Base-by-base conservation (phyloP, 257 asterid species). In the Lycium barbarum region DNA sequence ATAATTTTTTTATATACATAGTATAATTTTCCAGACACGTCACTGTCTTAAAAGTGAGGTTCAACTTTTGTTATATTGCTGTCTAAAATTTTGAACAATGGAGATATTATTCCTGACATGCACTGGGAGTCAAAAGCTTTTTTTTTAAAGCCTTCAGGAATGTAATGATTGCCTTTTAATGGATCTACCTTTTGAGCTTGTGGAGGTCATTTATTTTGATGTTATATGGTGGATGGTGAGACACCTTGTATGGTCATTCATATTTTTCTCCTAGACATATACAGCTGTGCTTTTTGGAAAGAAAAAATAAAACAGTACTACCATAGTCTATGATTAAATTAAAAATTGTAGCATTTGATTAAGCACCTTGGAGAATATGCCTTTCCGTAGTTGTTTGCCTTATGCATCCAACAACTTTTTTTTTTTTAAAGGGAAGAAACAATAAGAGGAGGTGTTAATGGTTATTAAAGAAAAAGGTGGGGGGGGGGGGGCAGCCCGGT, bases 181-280 rank as follows among this genome's bases (percentile, higher is more conserved):
- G 85, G 90, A 54, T 80, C 78, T 57, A 74, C 86, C 54, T 54
- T 81, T 54, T 85, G 84, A 76, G 78, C 83, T 61, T 80, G 57
- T 81, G 54, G 80, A 53, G 86, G 33, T 85, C 83, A 83, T 80
- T 74, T 83, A 51, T 49, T 47, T 82, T 85, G 80, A 55, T 59
- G 61, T 36, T 55, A 51, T 76, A 76, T 26, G 63, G 63, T 51
- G 9, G 82, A 51, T 51, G 82, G 63, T 76, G 82, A 76, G 62
- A 22, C 82, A 22, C 82, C 47, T 76, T 49, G 63, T 22, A 13
- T 74, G 20, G 49, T 74, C 58, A 45, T 73, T 68, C 59, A 45
- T 2, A 73, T n/a, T n/a, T n/a, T 73, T 45, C 43, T 38, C 8
- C 15, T 58, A n/a, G 7, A 40, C 33, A 8, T 43, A 71, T 9